phyloP scores from a whole-genome alignment of 805 yeast genomes.

The Sugiyamaella americana region DNA sequence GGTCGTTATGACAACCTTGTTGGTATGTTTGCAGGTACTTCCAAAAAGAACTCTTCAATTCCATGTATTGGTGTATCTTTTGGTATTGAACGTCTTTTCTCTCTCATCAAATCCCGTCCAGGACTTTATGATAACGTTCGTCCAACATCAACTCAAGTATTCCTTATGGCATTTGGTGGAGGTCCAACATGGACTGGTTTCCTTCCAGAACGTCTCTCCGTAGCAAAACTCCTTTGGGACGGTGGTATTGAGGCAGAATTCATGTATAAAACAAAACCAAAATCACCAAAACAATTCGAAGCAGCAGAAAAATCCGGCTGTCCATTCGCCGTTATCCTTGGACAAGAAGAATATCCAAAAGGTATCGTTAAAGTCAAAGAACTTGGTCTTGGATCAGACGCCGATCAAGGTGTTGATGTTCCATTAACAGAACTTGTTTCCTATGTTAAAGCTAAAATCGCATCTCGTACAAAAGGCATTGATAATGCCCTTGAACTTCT shows the following conservation, averaged over 20 bases:
- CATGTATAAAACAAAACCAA: constrained; percentile 87
- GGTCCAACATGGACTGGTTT: constrained; percentile 95
- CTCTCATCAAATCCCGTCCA: constrained; percentile 74
- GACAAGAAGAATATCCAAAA: constrained; percentile 84
- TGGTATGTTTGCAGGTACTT: constrained; percentile 86
- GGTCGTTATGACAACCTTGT: constrained; percentile 96
- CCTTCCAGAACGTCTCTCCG: constrained; percentile 82
- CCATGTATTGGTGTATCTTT: constrained; percentile 98
- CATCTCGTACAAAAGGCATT: constrained; percentile 20
- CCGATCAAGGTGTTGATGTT: constrained; percentile 81
- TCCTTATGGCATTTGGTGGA: constrained; percentile 97
- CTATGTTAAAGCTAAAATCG: constrained; percentile 45
- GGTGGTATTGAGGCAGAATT: constrained; percentile 88
- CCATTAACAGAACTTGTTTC: constrained; percentile 53
- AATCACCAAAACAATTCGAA: constrained; percentile 93
- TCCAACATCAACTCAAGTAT: constrained; percentile 87
- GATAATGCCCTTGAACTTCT: constrained; percentile 13
- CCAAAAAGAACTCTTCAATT: constrained; percentile 68
- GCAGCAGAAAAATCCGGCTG: constrained; percentile 96
- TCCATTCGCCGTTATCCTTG: constrained; percentile 83
- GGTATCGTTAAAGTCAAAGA: constrained; percentile 82
- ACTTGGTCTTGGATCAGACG: constrained; percentile 80
- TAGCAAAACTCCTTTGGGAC: constrained; percentile 78
- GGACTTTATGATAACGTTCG: constrained; percentile 59
- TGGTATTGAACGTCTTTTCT: constrained; percentile 93